Evolutionary conservation across 352 stramenopile genomes (phyloP), one percentile per base, ranked within the genome.

Genomic region (Phytophthora brassicae): DNA sequence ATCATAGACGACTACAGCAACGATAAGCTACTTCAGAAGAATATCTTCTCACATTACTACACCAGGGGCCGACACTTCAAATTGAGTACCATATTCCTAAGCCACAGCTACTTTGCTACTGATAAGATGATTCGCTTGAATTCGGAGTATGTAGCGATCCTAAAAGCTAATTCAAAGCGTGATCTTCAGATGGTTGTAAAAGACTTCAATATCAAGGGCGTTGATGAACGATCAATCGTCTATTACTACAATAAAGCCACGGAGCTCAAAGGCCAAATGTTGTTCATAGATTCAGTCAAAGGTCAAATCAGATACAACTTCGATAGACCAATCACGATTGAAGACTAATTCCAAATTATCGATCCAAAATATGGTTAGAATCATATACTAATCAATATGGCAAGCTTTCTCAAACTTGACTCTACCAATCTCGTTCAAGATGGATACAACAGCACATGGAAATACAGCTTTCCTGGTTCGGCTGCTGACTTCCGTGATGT

Each of bases 1-100:
- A 55, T 67, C n/a, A 67, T 67, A 20, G 59, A 67, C 31, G 59
- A 67, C 5, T 67, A 61, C 19, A 49, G 14, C 9, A 67, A 61
- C n/a, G 50, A 67, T 56, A 31, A 55, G 33, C 14, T 43, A 17
- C 50, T 66, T 2, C 59, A 54, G 29, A 54, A 54, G 29, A 54
- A 54, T 39, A 12, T 54, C 7, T 54, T 54, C 19, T 54, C 29
- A 43, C 29, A 54, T 29, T 54, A 43, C 17, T 33, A 17, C 0
- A 54, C 46, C 1, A 29, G 46, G 11, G 22, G 55, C 0, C 7
- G 55, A 35, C 53, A 61, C 11, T 61, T 39, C 8, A 61, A 46
- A 61, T 42, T 46, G 53, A 53, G 41, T 26, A 43, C 16, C 12
- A 52, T 47, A 29, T 39, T 60, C 4, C 29, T 52, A 22, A 54